These are phyloP conservation scores for Geotrichum cucujoidarum DNA, from an alignment of 1,139 yeast genomes.

Conservation along the genomic window DNA sequence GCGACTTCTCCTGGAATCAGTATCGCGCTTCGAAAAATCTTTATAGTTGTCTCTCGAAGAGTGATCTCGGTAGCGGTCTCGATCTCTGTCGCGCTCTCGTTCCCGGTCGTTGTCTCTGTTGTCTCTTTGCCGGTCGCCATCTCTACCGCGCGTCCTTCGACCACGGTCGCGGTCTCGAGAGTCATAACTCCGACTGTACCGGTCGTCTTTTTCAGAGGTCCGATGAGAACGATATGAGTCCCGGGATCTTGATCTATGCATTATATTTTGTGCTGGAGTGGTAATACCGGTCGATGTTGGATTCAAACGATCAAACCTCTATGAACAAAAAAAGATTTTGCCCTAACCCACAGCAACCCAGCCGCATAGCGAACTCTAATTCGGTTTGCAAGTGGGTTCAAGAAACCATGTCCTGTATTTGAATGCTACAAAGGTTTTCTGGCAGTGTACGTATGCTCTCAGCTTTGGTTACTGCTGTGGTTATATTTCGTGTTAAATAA, in stretches of 20 bases:
- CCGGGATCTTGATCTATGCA: slow-evolving; percentile 12
- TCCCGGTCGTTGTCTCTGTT: slow-evolving; percentile 5
- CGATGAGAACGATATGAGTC: slow-evolving; percentile 5
- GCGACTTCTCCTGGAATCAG: slow-evolving; percentile 1
- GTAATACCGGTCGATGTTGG: background rate
- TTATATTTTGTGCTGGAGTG: background rate
- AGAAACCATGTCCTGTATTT: too few species aligned
- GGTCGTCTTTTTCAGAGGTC: slow-evolving; percentile 4
- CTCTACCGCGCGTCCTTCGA: slow-evolving; percentile 20
- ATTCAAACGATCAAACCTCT: background rate
- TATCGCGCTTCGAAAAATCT: too few species aligned
- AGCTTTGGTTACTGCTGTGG: background rate
- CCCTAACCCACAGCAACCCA: too few species aligned
- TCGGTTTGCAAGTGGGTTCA: too few species aligned
- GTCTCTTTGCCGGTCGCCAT: slow-evolving; percentile 10
- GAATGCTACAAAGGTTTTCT: too few species aligned
- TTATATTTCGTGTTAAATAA: too few species aligned
- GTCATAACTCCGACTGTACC: slow-evolving; percentile 4
- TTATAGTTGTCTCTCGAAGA: background rate
- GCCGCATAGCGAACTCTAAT: too few species aligned
- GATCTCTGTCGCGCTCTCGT: slow-evolving; percentile 16
- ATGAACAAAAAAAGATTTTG: background rate
- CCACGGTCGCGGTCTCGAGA: slow-evolving; percentile 6
- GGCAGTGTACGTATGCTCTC: too few species aligned
- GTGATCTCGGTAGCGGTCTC: slow-evolving; percentile 14